Percentiles rank a stretch among this genome's conserved stretches.
phyloP scores from a whole-genome alignment of 2,329 filamentous ascomycete species.

The Cercospora sp. region DNA sequence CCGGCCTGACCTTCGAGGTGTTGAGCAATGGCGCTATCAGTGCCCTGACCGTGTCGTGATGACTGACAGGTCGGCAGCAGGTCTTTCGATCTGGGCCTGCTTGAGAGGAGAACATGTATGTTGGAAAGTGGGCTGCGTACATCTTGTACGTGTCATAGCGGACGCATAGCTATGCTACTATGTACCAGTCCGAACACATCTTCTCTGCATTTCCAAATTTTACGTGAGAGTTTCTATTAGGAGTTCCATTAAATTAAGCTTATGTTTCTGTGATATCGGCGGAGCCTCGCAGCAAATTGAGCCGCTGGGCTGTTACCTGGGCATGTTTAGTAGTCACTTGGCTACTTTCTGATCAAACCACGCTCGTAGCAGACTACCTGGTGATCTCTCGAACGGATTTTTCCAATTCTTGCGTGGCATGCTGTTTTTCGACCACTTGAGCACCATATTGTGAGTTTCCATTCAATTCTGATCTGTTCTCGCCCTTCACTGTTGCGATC shows the following conservation, averaged over 20 bases:
- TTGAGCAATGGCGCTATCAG: conserved; percentile 89
- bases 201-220: not conserved
- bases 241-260: not conserved
- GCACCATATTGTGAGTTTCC: not conserved
- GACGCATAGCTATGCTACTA: not conserved
- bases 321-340: not conserved
- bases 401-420: not conserved
- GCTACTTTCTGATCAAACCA: not conserved
- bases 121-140: not conserved
- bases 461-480: not conserved
- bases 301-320: not conserved
- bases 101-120: not conserved
- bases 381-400: not conserved
- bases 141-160: not conserved
- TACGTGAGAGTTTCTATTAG: not conserved
- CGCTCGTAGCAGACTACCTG: not conserved
- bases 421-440: not conserved
- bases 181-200: not conserved
- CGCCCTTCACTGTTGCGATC: not conserved
- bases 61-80: not conserved
- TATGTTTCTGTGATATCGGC: not conserved
- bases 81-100: not conserved
- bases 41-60: conserved; percentile 63
- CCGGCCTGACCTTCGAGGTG: conserved; percentile 92
- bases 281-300: not conserved